These are phyloP conservation scores for Pyrenochaeta sp. DNA, from an alignment of 2,329 filamentous ascomycete species.

Conservation along the genomic window DNA sequence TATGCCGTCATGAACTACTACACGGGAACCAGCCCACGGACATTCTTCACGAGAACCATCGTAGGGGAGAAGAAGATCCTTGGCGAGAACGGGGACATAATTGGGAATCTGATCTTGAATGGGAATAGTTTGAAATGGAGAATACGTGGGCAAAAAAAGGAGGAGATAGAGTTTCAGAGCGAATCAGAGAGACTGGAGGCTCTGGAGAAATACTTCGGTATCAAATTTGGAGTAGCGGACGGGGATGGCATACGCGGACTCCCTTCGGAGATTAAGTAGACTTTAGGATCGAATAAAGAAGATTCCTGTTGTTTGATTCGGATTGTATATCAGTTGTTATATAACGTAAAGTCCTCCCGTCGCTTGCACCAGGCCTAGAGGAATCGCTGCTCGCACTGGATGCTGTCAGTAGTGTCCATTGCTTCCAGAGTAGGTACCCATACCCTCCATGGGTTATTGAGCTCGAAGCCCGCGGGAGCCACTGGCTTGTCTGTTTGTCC, in stretches of 20 bases:
- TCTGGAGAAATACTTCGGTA: slow-evolving; percentile 56
- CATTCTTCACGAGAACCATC: slow-evolving; percentile 43
- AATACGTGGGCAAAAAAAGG: slow-evolving; percentile 52
- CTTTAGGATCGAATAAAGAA: slow-evolving; percentile 1
- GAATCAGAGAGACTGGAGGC: slow-evolving; percentile 56
- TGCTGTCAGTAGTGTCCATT: slow-evolving; percentile 33
- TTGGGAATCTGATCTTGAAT: slow-evolving; percentile 53
- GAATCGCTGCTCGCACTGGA: slow-evolving; percentile 50
- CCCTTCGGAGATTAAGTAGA: slow-evolving; percentile 44
- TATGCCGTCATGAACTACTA: slow-evolving; percentile 46
- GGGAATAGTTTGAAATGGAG: slow-evolving; percentile 57
- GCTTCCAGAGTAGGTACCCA: slow-evolving; percentile 26
- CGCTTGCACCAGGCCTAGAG: slow-evolving; percentile 30
- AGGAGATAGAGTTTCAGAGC: slow-evolving; percentile 51
- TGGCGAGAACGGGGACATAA: slow-evolving; percentile 43
- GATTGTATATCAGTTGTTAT: slow-evolving; percentile 22
- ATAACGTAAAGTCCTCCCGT: slow-evolving; percentile 13
- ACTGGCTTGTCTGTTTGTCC: slow-evolving; percentile 68
- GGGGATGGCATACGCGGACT: slow-evolving; percentile 48
- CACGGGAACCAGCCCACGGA: slow-evolving; percentile 44
- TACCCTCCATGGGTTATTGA: slow-evolving; percentile 75
- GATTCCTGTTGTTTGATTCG: slow-evolving; percentile 20
- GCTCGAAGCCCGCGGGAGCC: slow-evolving; percentile 69
- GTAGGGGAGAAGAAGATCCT: slow-evolving; percentile 62
- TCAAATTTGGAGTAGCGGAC: slow-evolving; percentile 51